These are phyloP conservation scores for Tricholoma matsutake DNA, from an alignment of 768 basidiomycete genomes.

Conservation along the genomic window DNA sequence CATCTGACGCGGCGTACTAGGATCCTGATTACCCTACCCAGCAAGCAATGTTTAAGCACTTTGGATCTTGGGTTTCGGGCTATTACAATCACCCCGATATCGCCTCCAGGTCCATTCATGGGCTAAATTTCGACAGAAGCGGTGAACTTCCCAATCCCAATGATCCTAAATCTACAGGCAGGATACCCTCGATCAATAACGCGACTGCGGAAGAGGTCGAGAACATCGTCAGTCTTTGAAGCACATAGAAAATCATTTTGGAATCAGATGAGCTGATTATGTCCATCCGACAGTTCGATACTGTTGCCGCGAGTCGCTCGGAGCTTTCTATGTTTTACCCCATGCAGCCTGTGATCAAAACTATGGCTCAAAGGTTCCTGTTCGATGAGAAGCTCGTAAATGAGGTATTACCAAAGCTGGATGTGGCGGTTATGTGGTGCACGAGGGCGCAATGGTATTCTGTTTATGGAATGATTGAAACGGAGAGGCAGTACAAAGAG, in stretches of 20 bases:
- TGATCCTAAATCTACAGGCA: not conserved
- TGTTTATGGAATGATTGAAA: not conserved
- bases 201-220: not conserved
- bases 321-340: not conserved
- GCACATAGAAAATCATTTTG: not conserved
- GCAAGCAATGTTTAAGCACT: slow-evolving; percentile 19
- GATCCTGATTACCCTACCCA: slow-evolving; percentile 18
- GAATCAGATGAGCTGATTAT: not conserved
- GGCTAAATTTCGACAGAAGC: not conserved
- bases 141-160: not conserved
- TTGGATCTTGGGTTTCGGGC: slow-evolving; percentile 26
- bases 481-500: not conserved
- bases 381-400: not conserved
- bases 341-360: not conserved
- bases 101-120: not conserved
- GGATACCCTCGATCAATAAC: not conserved
- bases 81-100: slow-evolving; percentile 25
- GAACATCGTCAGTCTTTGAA: not conserved
- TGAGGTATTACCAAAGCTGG: not conserved
- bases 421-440: not conserved
- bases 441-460: not conserved
- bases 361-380: not conserved
- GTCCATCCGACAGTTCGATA: not conserved
- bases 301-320: not conserved
- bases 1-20: not conserved